Percentiles rank a stretch among this genome's conserved stretches.
Evolutionary conservation across 2,329 filamentous ascomycete species (phyloP).

Genomic region (Trichoderma asperellum): DNA sequence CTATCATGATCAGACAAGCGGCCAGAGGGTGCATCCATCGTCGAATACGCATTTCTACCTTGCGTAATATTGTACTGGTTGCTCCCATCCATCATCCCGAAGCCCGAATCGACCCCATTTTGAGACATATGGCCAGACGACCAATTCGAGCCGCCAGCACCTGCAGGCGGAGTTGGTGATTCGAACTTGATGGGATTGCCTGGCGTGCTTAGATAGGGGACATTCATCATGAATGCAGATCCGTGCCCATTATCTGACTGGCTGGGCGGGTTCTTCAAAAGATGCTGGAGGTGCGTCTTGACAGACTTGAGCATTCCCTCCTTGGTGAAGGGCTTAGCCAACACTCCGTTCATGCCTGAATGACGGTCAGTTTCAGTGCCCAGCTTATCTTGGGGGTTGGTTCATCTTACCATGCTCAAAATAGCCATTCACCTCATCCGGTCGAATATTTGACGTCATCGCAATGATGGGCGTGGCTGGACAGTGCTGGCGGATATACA

Average conservation of each 20-base stretch:
- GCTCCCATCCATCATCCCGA: slow-evolving; percentile 51
- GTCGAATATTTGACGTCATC: slow-evolving; percentile 98
- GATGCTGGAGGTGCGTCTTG: slow-evolving; percentile 83
- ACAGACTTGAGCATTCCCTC: slow-evolving; percentile 83
- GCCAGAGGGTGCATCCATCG: slow-evolving; percentile 39
- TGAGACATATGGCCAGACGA: slow-evolving; percentile 58
- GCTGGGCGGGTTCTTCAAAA: slow-evolving; percentile 68
- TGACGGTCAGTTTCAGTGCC: slow-evolving; percentile 24
- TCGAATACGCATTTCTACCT: slow-evolving; percentile 25
- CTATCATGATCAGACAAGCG: slow-evolving; percentile 48
- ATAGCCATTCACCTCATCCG: slow-evolving; percentile 95
- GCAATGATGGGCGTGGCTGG: slow-evolving; percentile 86
- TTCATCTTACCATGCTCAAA: slow-evolving; percentile 82
- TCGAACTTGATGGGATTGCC: slow-evolving; percentile 53
- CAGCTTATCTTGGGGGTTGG: slow-evolving; percentile 26
- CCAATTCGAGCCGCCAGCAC: slow-evolving; percentile 51
- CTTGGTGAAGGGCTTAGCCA: slow-evolving; percentile 95
- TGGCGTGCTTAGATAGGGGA: slow-evolving; percentile 43
- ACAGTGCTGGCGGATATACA: slow-evolving; percentile 87
- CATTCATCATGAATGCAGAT: slow-evolving; percentile 40
- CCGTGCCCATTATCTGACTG: slow-evolving; percentile 46
- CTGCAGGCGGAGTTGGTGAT: slow-evolving; percentile 59
- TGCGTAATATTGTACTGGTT: slow-evolving; percentile 40
- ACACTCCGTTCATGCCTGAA: slow-evolving; percentile 94
- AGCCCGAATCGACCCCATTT: slow-evolving; percentile 50